A percentile compares a stretch with the other conserved stretches of the same genome.
These are phyloP conservation scores for Hortaea werneckii DNA, from an alignment of 2,329 filamentous ascomycete species.

Conservation along the genomic window DNA sequence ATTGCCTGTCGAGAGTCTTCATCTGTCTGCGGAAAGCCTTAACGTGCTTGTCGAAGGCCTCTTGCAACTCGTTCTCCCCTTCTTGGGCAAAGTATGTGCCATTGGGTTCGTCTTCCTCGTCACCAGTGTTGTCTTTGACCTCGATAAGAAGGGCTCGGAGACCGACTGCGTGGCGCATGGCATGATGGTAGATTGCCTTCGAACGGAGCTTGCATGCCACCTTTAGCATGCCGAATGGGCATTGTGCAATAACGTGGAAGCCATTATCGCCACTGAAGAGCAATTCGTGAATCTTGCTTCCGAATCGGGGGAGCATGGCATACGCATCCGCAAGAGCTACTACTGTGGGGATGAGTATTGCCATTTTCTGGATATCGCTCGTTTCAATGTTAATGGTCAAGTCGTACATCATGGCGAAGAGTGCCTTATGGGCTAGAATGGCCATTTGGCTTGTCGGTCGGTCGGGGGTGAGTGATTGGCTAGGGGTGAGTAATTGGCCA, in stretches of 20 bases:
- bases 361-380: neutral
- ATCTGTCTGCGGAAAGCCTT: neutral
- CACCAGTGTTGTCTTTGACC: too few species aligned
- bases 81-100: neutral
- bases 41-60: neutral
- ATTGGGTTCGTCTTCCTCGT: neutral
- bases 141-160: neutral
- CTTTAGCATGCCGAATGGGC: neutral
- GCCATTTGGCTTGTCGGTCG: neutral
- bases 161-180: conserved; percentile 1
- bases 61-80: neutral
- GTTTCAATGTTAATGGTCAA: neutral
- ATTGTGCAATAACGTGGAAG: neutral
- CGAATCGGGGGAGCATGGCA: neutral
- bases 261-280: neutral
- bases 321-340: neutral
- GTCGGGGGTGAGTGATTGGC: too few species aligned
- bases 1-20: neutral
- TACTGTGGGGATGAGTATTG: neutral
- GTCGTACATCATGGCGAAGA: neutral
- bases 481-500: too few species aligned
- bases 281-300: neutral
- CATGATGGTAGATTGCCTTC: neutral
- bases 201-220: neutral
- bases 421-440: neutral